Base-by-base conservation (phyloP, 345 rosid species). In the Aegle marmelos region DNA sequence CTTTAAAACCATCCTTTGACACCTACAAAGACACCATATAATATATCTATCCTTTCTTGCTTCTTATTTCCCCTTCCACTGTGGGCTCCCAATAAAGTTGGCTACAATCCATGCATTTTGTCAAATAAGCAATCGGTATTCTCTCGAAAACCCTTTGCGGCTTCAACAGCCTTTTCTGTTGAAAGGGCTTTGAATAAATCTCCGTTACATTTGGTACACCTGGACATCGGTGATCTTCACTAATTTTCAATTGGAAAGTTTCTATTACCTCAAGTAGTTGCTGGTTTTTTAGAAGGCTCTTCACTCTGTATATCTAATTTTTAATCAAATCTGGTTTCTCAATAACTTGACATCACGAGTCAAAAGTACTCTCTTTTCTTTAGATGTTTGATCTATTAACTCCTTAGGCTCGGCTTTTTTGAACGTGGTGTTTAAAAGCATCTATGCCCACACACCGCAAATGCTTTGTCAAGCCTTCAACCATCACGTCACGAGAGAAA, bases 61-160 rank as follows among this genome's bases (percentile, higher is more conserved):
- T n/a, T n/a, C n/a, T n/a, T n/a, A n/a, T n/a, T n/a, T n/a, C n/a
- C n/a, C n/a, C n/a, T n/a, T n/a, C n/a, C n/a, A n/a, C n/a, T n/a
- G n/a, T n/a, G n/a, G n/a, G n/a, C 96, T 92, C 98, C 99, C 99
- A 95, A 77, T 95, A 93, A 57, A 95, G 94, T 86, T 95, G 99
- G 82, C 85, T 83, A 84, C 99, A 95, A 74, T 92, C 96, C 92
- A 87, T 90, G 89, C 99, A 93, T 83, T 82, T 92, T 93, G 90
- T 93, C 78, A 75, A 95, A 93, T 83, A 95, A 76, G 86, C 99
- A 95, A 80, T 62, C 66, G 97, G 99, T 78, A 95, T 93, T 85
- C 80, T 92, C 86, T 95, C n/a, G 99, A 82, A 95, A 93, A 67
- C 98, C 97, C 77, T 93, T 95, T 48, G 97, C 94, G 56, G 99